These are phyloP conservation scores for Boechera retrofracta DNA, from an alignment of 345 rosid genomes.

Conservation along the genomic window DNA sequence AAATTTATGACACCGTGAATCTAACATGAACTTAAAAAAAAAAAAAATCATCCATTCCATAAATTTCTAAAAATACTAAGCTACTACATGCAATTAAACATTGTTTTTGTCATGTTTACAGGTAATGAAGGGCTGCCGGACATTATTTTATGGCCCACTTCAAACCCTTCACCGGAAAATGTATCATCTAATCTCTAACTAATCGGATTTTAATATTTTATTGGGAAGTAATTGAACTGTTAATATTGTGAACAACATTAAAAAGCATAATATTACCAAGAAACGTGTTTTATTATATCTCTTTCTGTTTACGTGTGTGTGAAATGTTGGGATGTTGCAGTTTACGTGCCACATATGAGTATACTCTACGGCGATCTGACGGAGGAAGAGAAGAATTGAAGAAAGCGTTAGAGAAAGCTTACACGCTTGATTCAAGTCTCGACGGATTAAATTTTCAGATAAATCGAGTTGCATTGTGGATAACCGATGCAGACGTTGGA, in stretches of 20 bases:
- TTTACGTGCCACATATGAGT: slow-evolving; percentile 87
- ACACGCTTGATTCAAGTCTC: slow-evolving; percentile 56
- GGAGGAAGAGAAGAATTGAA: slow-evolving; percentile 73
- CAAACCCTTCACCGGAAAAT: slow-evolving; percentile 53
- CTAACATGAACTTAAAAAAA: too few relatives aligned
- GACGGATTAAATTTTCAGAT: slow-evolving; percentile 55
- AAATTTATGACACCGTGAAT: not conserved
- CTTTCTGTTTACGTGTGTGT: not conserved
- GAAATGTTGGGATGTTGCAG: slow-evolving; percentile 46
- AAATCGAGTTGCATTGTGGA: slow-evolving; percentile 62
- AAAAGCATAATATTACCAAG: not conserved
- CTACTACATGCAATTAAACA: not conserved
- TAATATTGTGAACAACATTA: slow-evolving; percentile 20
- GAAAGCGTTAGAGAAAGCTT: slow-evolving; percentile 62
- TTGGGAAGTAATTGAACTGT: not conserved
- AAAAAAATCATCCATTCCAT: not conserved
- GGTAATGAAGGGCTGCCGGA: slow-evolving; percentile 69
- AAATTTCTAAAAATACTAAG: not conserved
- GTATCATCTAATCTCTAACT: slow-evolving; percentile 48
- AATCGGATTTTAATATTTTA: not conserved
- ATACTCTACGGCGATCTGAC: slow-evolving; percentile 70
- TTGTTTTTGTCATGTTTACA: slow-evolving; percentile 38
- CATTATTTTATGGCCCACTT: slow-evolving; percentile 55
- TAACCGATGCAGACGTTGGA: slow-evolving; percentile 61
- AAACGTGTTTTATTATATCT: not conserved